Conservation (phyloP, 345 rosid species). For the Syzygium jambos region DNA sequence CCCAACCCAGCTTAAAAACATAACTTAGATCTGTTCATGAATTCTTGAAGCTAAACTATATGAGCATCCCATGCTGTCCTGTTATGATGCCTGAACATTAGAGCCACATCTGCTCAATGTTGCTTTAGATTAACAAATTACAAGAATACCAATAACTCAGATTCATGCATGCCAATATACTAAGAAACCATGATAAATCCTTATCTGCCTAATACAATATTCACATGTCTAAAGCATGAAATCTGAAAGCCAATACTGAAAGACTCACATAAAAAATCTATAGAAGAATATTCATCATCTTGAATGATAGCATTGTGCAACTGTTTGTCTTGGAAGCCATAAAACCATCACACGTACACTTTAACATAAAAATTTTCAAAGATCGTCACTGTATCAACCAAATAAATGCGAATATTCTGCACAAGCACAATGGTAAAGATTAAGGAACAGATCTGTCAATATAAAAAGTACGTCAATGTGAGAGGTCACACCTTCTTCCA, state of each 20-base stretch:
- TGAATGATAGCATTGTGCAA: not conserved
- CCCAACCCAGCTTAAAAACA: not conserved
- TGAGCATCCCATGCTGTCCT: not conserved
- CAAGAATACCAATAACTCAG: not conserved
- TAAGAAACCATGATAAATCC: not conserved
- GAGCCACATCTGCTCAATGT: not conserved
- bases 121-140: not conserved
- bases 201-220: not conserved
- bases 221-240: not conserved
- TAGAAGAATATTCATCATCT: not conserved
- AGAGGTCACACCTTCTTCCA: conserved; percentile 47
- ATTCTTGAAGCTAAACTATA: not conserved
- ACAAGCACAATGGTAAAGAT: not conserved
- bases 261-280: not conserved
- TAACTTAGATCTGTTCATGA: not conserved
- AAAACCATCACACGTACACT: not conserved
- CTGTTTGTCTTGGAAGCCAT: not conserved
- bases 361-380: not conserved
- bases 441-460: not conserved
- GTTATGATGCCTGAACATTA: not conserved
- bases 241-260: not conserved
- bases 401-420: not conserved
- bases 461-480: not conserved
- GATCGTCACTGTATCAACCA: not conserved
- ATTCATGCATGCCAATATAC: not conserved